Evolutionary conservation across 257 asterid genomes (phyloP), one percentile per base, ranked within the genome.

Genomic region (Coffea canephora): DNA sequence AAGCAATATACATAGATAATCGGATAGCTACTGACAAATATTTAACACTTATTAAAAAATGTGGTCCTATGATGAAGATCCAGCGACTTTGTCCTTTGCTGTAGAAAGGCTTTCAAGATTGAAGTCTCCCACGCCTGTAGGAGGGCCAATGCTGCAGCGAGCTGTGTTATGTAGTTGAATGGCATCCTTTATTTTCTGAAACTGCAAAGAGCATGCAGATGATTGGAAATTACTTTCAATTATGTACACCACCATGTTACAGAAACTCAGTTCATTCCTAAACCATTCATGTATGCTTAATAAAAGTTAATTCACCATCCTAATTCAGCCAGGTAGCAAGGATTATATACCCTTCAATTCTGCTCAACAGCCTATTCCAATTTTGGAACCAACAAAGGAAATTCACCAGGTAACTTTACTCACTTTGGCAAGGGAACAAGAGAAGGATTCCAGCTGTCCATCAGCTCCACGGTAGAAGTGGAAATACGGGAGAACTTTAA

Each of bases 391-490:
- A 57, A 46, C 31, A 77, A 65, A 34, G 15, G 25, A 74, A 50
- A 23, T 18, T 78, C 41, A 31, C 13, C 57, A 49, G 50, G 71
- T 3, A 31, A 49, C 64, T 64, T 78, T 31, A 72, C 93, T 89
- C 87, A 93, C 99, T 87, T 95, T 95, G 83, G 93, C 96, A 67
- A 95, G 94, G 69, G 98, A 93, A 81, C 99, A 95, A 77, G 99
- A 93, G 82, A 95, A 95, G 77, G 99, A 79, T 81, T 95, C 98
- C 36, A 95, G 91, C 81, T 86, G 95, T 75, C 99, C 98, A 81
- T 95, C 98, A 61, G 97, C 97, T 65, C 98, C 99, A 31, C 99
- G 94, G 83, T 93, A 93, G 89, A 93, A 95, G 84, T 93, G 98
- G 91, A 95, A 95, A 88, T 82, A 89, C 4, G 99, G 98, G 77